Conservation (phyloP, 2,329 filamentous ascomycete species). For the Fusarium bactridioides region DNA sequence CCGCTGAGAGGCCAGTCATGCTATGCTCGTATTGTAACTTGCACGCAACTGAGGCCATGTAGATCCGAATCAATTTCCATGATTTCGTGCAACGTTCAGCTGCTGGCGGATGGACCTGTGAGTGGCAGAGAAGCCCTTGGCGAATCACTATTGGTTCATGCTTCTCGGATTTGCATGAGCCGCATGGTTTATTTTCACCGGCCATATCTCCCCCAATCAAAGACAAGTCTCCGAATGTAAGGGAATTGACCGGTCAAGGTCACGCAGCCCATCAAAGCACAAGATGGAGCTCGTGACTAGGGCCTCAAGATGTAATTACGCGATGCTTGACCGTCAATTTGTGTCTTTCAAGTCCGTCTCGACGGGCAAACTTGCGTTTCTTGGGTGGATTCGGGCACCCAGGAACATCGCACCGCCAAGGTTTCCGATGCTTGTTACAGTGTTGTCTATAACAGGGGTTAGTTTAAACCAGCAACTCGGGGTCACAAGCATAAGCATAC, state of each 20-base stretch:
- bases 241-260: slow-evolving; percentile 38
- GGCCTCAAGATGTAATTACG: slow-evolving; percentile 38
- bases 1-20: neutral
- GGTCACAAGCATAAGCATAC: slow-evolving; percentile 37
- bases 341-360: slow-evolving; percentile 53
- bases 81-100: slow-evolving; percentile 19
- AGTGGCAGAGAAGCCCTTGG: slow-evolving; percentile 19
- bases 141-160: slow-evolving; percentile 29
- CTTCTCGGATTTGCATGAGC: slow-evolving; percentile 24
- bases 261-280: slow-evolving; percentile 28
- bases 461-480: slow-evolving; percentile 20
- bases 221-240: slow-evolving; percentile 23
- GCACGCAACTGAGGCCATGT: neutral
- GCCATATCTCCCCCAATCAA: slow-evolving; percentile 35
- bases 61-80: slow-evolving; percentile 11
- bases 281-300: slow-evolving; percentile 17
- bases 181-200: slow-evolving; percentile 34
- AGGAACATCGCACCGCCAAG: slow-evolving; percentile 50
- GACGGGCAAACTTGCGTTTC: slow-evolving; percentile 52
- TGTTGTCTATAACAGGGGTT: slow-evolving; percentile 47
- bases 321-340: slow-evolving; percentile 52
- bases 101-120: slow-evolving; percentile 13
- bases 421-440: slow-evolving; percentile 54
- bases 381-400: slow-evolving; percentile 53
- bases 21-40: neutral